Evolutionary conservation across 768 basidiomycete species (phyloP), one percentile per base, ranked within the genome.

Genomic region (Pholiota molesta): DNA sequence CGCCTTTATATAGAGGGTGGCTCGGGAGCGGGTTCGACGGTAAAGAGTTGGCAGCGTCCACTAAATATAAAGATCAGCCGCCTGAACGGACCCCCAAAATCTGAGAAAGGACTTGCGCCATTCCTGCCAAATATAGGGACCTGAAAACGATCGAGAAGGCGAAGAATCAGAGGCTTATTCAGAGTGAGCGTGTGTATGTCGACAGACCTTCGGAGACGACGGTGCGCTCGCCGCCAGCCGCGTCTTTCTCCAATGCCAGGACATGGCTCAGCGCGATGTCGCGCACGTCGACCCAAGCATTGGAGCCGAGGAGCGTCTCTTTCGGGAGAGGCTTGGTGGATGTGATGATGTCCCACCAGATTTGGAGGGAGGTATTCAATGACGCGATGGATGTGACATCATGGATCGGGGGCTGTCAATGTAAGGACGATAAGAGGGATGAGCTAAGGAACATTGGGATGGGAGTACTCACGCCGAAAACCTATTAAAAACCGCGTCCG

Each of bases 181-280:
- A 11, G 35, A 37, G 35, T 11, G 10, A 37, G 35, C 0, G 10
- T 14, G 11, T 14, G 35, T 37, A 14, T 7, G 5, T 23, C 58
- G 16, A 37, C 69, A 23, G 57, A 72, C 80, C 78, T 4, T 71
- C 74, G 23, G 73, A 73, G 33, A 84, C 66, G 65, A 90, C 78
- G 66, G 89, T 81, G 33, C 89, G 76, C 57, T 89, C 78, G 2
- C 84, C 83, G 1, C 80, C 81, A 0, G 87, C 87, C 2, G 76
- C 79, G 10, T 78, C 73, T 54, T 77, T 79, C 54, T 79, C 78
- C 21, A 91, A 71, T 2, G 85, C 84, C 10, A 76, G 71, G 1
- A 77, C 75, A 68, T 90, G 88, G 1, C 80, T 86, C 21, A 80
- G 76, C 0, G 85, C 86, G 28, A 85, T 68, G 69, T 87, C 85